Evolutionary conservation across 768 basidiomycete genomes (phyloP), one percentile per base, ranked within the genome.

Genomic region (Crassisporium funariophilum): DNA sequence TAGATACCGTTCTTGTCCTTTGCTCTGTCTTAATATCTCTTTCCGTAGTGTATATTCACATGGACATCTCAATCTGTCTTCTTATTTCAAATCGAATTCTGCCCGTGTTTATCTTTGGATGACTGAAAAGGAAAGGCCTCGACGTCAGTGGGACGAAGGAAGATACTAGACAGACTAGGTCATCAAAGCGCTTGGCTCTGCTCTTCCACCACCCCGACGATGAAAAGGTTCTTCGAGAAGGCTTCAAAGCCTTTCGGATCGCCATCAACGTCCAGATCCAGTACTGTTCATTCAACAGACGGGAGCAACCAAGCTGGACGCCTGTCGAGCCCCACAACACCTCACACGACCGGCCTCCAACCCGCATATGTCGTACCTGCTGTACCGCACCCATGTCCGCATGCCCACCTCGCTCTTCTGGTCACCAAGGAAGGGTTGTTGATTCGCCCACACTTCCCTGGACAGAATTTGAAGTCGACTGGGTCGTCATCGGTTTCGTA

Each of bases 331-430:
- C 49, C 31, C 19, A 35, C 44, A n/a, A 29, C 37, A 38, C 40
- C 49, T 43, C 50, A 46, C 34, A 41, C 52, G 33, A 49, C 41
- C 24, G 35, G 46, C 29, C 68, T 88, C n/a, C 82, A 80, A 41
- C 86, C 84, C 2, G 84, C 78, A 65, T 75, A 81, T 49, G 64
- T 78, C 47, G 69, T 88, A 15, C 84, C 88, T 7, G 77, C 88
- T 2, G 65, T 85, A 11, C 84, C 84, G n/a, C 86, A 90, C 61
- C 88, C 88, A 20, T 79, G 77, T 55, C 86, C 89, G 5, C 70
- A 90, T 59, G 80, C 84, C 36, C 73, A 82, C 50, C 79, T 93
- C 33, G 78, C 78, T n/a, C 51, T 91, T 23, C 59, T 84, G 31
- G 75, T 74, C 3, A 77, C 84, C 1, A 65, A 71, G 13, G 72